A percentile compares a stretch with the other conserved stretches of the same genome.
Evolutionary conservation across 73 alveolate species (phyloP).

Genomic region (Paramecium biaurelia): DNA sequence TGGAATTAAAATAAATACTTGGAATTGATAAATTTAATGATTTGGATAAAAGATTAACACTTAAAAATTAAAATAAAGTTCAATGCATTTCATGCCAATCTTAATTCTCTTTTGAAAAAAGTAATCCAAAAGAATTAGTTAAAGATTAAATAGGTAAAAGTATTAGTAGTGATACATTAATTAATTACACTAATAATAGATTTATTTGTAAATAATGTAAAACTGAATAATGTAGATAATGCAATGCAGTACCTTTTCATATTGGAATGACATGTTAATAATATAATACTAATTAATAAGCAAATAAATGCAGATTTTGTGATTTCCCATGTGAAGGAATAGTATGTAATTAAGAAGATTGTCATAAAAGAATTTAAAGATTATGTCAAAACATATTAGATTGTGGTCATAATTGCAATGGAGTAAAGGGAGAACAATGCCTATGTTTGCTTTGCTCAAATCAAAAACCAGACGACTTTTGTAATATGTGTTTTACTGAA

Average conservation of each 20-base stretch:
- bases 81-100: constrained; percentile 49
- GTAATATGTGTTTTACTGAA: constrained; percentile 81
- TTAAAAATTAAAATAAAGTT: constrained; percentile 23
- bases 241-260: constrained; percentile 89
- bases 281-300: constrained; percentile 8
- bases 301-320: constrained; percentile 66
- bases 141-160: constrained; percentile 31
- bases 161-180: constrained; percentile 50
- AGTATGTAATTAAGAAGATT: constrained; percentile 71
- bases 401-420: constrained; percentile 86
- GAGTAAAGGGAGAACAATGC: constrained; percentile 79
- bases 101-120: constrained; percentile 52
- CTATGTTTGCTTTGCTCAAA: constrained; percentile 74
- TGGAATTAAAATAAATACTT: background rate
- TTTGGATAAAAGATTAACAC: background rate
- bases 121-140: background rate
- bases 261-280: constrained; percentile 81
- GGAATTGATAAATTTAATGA: constrained; percentile 50
- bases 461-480: constrained; percentile 70
- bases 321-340: constrained; percentile 61
- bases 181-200: constrained; percentile 78
- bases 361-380: constrained; percentile 63
- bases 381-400: constrained; percentile 72
- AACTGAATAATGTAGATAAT: constrained; percentile 78
- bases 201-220: constrained; percentile 73